Percentiles rank a stretch among this genome's conserved stretches.
Conservation (phyloP, 1,284 basidiomycete genomes). For the Rhodotorula mucilaginosa region DNA sequence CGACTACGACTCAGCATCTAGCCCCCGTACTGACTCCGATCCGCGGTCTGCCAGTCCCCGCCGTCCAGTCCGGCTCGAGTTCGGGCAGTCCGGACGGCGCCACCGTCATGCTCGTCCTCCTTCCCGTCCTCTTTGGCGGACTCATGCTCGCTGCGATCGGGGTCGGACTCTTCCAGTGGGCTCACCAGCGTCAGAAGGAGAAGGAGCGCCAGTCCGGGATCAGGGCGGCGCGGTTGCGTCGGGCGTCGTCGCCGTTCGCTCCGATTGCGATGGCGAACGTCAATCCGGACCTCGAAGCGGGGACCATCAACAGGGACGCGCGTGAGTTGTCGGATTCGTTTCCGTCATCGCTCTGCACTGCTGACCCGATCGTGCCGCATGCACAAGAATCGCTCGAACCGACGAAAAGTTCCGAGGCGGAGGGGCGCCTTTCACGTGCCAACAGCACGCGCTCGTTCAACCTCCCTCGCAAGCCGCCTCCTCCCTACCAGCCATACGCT, state of each 20-base stretch:
- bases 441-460: background rate
- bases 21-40: too few species aligned
- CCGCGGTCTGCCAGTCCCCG: too few species aligned
- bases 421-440: background rate
- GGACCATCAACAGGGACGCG: background rate
- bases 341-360: rapidly evolving
- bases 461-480: constrained; percentile 12
- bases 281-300: background rate
- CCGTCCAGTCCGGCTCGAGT: too few species aligned
- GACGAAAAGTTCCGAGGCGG: background rate
- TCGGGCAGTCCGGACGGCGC: background rate
- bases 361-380: background rate
- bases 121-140: constrained; percentile 6
- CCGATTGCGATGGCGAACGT: too few species aligned
- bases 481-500: background rate
- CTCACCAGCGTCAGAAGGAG: background rate
- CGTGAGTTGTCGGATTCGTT: background rate
- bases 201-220: background rate
- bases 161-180: background rate
- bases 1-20: background rate
- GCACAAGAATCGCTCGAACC: background rate
- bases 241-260: background rate
- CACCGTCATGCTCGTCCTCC: constrained; percentile 6
- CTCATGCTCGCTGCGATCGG: background rate
- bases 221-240: background rate